Evolutionary conservation across 1,284 basidiomycete species (phyloP).

Genomic region (Schizopora paradoxa): DNA sequence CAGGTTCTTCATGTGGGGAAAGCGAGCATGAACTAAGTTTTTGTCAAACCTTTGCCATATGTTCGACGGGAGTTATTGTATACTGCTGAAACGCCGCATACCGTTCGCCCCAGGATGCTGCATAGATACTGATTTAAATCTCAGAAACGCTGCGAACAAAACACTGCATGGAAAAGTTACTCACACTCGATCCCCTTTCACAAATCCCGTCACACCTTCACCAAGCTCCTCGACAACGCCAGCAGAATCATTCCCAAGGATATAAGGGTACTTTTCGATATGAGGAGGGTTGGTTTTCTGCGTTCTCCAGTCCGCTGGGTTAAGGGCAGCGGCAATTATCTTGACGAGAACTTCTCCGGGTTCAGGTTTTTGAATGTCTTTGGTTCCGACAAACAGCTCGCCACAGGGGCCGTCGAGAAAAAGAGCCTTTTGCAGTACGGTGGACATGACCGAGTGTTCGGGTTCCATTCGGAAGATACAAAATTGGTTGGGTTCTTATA

Average conservation of each 20-base stretch:
- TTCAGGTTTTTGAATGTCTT: constrained; percentile 28
- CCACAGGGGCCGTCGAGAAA: constrained; percentile 20
- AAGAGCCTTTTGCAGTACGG: constrained; percentile 11
- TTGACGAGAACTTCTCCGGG: constrained; percentile 37
- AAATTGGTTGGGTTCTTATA: no score
- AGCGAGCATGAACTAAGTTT: constrained; percentile 1
- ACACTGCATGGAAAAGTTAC: no score
- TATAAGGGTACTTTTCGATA: constrained; percentile 35
- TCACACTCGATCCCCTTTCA: constrained; percentile 55
- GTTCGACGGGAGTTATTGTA: not conserved
- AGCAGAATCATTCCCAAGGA: constrained; percentile 53
- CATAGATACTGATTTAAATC: constrained; percentile 34
- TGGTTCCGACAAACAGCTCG: constrained; percentile 22
- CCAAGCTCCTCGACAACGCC: constrained; percentile 54
- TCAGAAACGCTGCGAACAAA: no score
- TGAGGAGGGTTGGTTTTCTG: constrained; percentile 17
- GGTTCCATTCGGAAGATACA: no score
- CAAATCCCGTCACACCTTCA: constrained; percentile 42
- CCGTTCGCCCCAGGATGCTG: constrained; percentile 34
- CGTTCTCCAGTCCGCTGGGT: constrained; percentile 39
- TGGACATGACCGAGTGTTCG: no score
- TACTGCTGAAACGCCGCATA: constrained; percentile 6
- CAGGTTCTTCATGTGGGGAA: no score
- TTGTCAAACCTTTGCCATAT: constrained; percentile 4
- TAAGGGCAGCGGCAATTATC: constrained; percentile 36